Base-by-base conservation (phyloP, 73 alveolate genomes). In the Uronychia binucleata region DNA sequence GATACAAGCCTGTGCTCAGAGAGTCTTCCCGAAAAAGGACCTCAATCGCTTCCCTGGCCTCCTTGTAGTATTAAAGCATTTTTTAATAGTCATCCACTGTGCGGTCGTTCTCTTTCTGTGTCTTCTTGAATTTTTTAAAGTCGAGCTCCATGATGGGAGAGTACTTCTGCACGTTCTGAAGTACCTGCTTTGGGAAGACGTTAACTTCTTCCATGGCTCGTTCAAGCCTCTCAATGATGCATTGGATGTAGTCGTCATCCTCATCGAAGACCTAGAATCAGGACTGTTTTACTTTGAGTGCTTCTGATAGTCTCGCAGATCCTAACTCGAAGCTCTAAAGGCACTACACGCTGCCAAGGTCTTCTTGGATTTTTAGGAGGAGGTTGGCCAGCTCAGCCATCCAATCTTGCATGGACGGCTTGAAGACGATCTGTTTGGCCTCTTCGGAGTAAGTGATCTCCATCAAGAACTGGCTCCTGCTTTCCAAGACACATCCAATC, bases 261-360 rank as follows among this genome's bases (percentile, higher is more conserved):
- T 76, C 81, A 0, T 34, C 86, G 60, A 88, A 88, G 28, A 87
- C 81, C 84, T 87, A 67, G 74, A n/a, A n/a, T n/a, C n/a, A n/a
- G n/a, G n/a, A n/a, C n/a, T n/a, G n/a, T n/a, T n/a, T n/a, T 46
- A 46, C 67, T 46, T 46, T 46, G n/a, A 88, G 82, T 59, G 74
- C 83, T 34, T 78, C 81, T 26, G 75, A 77, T 77, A 74, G 83
- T 57, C 94, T 74, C 26, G 94, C 88, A 31, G 86, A 60, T 5
- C 94, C 94, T 27, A 88, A 83, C 33, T 88, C 86, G 34, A 77
- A 74, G 5, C 91, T 81, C 27, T 83, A 59, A 59, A 88, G 81
- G 80, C 94, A 88, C 8, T 80, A 81, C 33, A 88, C 91, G 0
- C 74, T 57, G 0, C 85, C 77, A 31, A 88, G 35, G 28, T 88